Base-by-base conservation (phyloP, 176 grass and related monocot genomes). In the Miscanthus lutarioriparius region DNA sequence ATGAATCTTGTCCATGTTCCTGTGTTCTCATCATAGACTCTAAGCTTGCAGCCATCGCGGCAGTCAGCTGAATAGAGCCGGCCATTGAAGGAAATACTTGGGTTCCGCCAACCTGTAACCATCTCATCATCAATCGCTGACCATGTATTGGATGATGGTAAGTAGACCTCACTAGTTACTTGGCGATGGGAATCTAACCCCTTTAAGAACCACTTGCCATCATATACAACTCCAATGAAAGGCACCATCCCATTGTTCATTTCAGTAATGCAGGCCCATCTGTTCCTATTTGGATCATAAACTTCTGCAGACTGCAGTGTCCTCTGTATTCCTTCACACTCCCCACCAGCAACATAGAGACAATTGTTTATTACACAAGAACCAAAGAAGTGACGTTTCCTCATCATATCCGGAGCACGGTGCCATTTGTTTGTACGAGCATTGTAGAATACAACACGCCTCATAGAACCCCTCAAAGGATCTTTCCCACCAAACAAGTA, bases 341-440 rank as follows among this genome's bases (percentile, higher is more conserved):
- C 94, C 35, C 94, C 94, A 58, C 94, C 94, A 87, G 94, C 94
- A 67, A 94, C 89, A 61, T 92, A 97, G 22, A 97, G 80, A 72
- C 94, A 92, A 74, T 97, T 97, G 80, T 97, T 90, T 68, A 97
- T 90, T 22, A 97, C 94, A 84, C 91, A 94, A 20, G 91, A 88
- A 63, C 94, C 94, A 68, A 94, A 97, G 84, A 97, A 97, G 30
- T 97, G 91, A 3, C 94, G 82, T 84, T 93, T 91, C 30, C 94
- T 86, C 64, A 97, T 72, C 94, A 97, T 94, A 86, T 97, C 94
- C 61, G 94, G 94, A 13, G 94, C 94, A 61, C 94, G 76, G 70
- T 97, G 91, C 94, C 94, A 97, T 87, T 94, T 97, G 87, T 97
- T 94, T 58, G 91, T 94, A 71, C 94, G 78, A 44, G 94, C 94